Conservation (phyloP, 129 eudicot genomes). For the Flaveria brownii region DNA sequence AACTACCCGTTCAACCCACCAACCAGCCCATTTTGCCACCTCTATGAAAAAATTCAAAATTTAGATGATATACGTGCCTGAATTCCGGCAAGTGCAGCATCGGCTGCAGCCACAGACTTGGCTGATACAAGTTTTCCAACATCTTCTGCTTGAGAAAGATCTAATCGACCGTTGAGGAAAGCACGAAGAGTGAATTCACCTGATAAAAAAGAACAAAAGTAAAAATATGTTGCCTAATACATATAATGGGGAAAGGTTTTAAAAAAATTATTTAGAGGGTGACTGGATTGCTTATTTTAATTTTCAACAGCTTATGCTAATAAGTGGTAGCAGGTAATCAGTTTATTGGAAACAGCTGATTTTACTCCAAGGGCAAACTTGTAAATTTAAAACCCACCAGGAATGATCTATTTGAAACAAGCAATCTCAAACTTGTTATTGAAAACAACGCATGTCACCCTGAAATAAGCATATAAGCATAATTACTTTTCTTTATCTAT, state of each 20-base stretch:
- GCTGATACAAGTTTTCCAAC: slow-evolving; percentile 84
- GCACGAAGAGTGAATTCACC: slow-evolving; percentile 99
- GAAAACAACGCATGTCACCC: too few species aligned
- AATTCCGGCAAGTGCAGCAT: slow-evolving; percentile 96
- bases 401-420: too few species aligned
- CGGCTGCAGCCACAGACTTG: slow-evolving; percentile 87
- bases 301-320: too few species aligned
- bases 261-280: too few species aligned
- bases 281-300: too few species aligned
- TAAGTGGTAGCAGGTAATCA: background rate
- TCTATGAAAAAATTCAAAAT: background rate
- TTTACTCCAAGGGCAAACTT: too few species aligned
- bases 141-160: slow-evolving; percentile 96
- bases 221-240: background rate
- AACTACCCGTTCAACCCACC: background rate
- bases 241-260: too few species aligned
- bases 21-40: background rate
- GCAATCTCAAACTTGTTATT: too few species aligned
- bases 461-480: too few species aligned
- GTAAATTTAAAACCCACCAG: too few species aligned
- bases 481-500: too few species aligned
- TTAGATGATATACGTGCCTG: slow-evolving; percentile 46
- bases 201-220: slow-evolving; percentile 24
- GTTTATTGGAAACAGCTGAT: background rate
- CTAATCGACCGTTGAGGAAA: slow-evolving; percentile 89